These are phyloP conservation scores for Cichorium intybus DNA, from an alignment of 140 eudicot species.

Conservation along the genomic window DNA sequence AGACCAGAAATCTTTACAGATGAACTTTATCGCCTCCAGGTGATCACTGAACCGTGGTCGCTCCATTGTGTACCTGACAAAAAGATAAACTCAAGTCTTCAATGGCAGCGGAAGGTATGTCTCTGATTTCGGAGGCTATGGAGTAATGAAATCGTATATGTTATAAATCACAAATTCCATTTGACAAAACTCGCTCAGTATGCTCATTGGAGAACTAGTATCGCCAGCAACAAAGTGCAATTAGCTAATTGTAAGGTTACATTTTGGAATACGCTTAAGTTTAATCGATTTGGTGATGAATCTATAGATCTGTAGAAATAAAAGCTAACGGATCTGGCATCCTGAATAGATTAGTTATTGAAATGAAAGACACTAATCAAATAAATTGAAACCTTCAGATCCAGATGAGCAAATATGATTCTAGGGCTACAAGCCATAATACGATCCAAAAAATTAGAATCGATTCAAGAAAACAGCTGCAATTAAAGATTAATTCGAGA, in stretches of 20 bases:
- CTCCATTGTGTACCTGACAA: conserved; percentile 84
- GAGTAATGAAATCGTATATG: background rate
- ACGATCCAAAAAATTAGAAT: conserved; percentile 9
- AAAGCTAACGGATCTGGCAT: background rate
- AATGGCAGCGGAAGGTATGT: background rate
- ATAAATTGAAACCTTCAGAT: conserved; percentile 7
- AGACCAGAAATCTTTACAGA: conserved; percentile 96
- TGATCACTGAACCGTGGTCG: conserved; percentile 92
- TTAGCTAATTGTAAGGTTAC: background rate
- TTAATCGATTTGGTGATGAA: background rate
- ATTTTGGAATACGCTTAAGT: background rate
- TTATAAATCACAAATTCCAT: conserved; percentile 7
- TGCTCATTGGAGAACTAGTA: background rate
- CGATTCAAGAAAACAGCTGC: background rate
- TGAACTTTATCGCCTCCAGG: conserved; percentile 88
- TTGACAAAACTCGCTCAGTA: background rate
- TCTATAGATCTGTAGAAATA: conserved; percentile 15
- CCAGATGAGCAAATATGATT: background rate
- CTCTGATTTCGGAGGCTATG: background rate
- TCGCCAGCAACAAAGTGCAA: background rate
- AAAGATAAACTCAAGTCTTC: background rate
- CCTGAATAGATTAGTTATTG: background rate
- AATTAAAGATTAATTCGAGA: background rate
- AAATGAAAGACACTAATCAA: background rate
- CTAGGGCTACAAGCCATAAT: conserved; percentile 19